Base-by-base conservation (phyloP, 768 basidiomycete genomes). In the Ephemerocybe angulata region DNA sequence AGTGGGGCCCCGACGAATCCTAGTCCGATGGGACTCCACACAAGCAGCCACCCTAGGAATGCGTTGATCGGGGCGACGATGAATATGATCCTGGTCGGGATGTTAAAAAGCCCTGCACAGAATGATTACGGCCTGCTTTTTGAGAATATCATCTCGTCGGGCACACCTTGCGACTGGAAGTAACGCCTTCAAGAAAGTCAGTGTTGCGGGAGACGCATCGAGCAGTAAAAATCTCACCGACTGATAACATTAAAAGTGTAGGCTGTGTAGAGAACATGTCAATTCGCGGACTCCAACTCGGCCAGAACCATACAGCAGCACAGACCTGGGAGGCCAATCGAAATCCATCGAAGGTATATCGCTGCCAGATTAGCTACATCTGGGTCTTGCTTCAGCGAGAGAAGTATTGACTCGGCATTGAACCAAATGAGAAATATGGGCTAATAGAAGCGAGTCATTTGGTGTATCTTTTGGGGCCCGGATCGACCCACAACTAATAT, bases 1-100 rank as follows among this genome's bases (percentile, higher is more conserved):
- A 98, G 76, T 0, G 96, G 96, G 3, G 94, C 96, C 12, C 96
- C 96, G 50, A 90, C 83, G 70, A 91, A 99, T 1, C 95, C 95
- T 2, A 98, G 75, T 15, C 88, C 77, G 53, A 97, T 72, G 3
- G 93, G 93, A 1, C 93, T 93, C 92, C 91, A 93, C 0, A 94
- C 90, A n/a, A 98, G 83, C 1, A 90, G 58, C 65, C 84, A 97
- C 65, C 93, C 96, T 11, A 96, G 75, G 7, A 89, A 55, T 2
- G 83, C 84, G 62, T 99, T 98, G 62, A 91, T 73, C 0, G 94
- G 97, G 0, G 95, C 91, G 15, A 94, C 83, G 22, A 90, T 72
- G 54, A 90, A 68, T 38, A 90, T 86, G 56, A 95, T 88, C 55
- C 85, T 83, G 0, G 94, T 95, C 0, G 95, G 94, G 3, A 93